Percentiles rank a stretch among this genome's conserved stretches.
phyloP scores from a whole-genome alignment of 139 green algal genomes.

The Edaphochlamys debaryana region DNA sequence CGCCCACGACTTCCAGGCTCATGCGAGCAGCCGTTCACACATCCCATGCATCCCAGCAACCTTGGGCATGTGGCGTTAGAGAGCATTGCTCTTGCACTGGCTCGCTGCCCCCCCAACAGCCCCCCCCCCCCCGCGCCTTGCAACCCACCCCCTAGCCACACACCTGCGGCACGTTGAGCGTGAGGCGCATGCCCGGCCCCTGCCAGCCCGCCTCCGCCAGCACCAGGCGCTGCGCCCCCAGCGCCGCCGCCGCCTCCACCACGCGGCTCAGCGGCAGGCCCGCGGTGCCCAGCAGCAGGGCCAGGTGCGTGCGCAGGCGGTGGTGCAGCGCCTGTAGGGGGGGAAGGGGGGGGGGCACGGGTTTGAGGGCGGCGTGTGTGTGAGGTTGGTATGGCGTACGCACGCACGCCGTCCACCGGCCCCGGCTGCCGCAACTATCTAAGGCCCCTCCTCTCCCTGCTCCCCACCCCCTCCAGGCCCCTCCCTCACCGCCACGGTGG shows the following conservation, averaged over 20 bases:
- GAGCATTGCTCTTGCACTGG: no score
- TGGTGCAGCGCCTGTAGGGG: constrained; percentile 49
- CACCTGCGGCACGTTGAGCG: constrained; percentile 38
- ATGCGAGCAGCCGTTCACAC: no score
- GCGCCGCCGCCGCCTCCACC: constrained; percentile 34
- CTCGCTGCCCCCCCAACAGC: no score
- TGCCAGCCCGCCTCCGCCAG: constrained; percentile 52
- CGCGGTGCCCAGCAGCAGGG: constrained; percentile 35
- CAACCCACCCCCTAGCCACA: not conserved
- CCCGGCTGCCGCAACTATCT: not conserved
- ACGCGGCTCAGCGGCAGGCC: constrained; percentile 28
- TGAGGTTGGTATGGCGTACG: no score
- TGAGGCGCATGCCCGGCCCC: constrained; percentile 39
- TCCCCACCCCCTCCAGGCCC: no score
- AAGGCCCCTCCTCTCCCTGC: not conserved
- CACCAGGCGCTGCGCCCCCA: constrained; percentile 60
- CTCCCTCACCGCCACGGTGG: constrained; percentile 48
- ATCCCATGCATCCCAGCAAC: no score
- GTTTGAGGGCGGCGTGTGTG: no score
- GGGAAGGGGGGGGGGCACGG: not conserved
- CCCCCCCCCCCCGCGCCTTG: not conserved
- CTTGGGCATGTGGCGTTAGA: no score
- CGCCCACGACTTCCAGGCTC: no score
- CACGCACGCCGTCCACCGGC: no score
- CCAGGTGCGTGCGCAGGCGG: constrained; percentile 39